A percentile compares a stretch with the other conserved stretches of the same genome.
These are phyloP conservation scores for Orbilia ellipsospora DNA, from an alignment of 2,329 filamentous ascomycete species.

Conservation along the genomic window DNA sequence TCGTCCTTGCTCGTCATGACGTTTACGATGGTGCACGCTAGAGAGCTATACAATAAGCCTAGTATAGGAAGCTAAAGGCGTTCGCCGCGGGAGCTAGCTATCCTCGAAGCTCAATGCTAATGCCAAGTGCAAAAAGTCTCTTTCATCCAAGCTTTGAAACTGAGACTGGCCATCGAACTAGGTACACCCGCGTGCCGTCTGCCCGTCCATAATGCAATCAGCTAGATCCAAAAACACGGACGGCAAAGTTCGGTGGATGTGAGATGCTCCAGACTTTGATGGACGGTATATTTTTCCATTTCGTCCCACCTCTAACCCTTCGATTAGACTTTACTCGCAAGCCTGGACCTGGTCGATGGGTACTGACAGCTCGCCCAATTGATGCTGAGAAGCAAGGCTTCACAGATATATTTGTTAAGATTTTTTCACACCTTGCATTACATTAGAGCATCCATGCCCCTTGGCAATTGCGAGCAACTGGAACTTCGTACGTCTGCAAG, in stretches of 20 bases:
- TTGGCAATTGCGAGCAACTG: no score
- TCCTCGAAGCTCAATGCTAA: constrained; percentile 17
- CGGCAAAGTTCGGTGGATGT: constrained; percentile 20
- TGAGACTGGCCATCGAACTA: constrained; percentile 26
- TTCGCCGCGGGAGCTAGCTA: constrained; percentile 32
- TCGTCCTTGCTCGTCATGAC: constrained; percentile 11
- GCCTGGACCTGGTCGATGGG: constrained; percentile 29
- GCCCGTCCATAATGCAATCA: constrained; percentile 20
- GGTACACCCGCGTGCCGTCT: constrained; percentile 42
- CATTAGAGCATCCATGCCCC: no score
- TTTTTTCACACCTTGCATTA: constrained; percentile 48
- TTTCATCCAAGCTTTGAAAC: constrained; percentile 50
- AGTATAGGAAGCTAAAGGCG: constrained; percentile 26
- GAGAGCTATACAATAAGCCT: constrained; percentile 4
- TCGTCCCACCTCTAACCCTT: constrained; percentile 33
- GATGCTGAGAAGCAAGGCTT: constrained; percentile 4
- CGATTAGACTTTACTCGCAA: constrained; percentile 15
- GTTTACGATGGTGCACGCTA: constrained; percentile 8
- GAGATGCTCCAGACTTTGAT: background rate
- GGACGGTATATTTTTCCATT: constrained; percentile 2
- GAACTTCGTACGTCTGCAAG: constrained; percentile 30
- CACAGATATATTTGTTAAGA: constrained; percentile 8
- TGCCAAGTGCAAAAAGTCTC: constrained; percentile 40
- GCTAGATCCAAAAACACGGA: constrained; percentile 36
- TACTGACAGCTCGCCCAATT: background rate